Base-by-base conservation (phyloP, 306 rosid genomes). In the Argentina anserina region DNA sequence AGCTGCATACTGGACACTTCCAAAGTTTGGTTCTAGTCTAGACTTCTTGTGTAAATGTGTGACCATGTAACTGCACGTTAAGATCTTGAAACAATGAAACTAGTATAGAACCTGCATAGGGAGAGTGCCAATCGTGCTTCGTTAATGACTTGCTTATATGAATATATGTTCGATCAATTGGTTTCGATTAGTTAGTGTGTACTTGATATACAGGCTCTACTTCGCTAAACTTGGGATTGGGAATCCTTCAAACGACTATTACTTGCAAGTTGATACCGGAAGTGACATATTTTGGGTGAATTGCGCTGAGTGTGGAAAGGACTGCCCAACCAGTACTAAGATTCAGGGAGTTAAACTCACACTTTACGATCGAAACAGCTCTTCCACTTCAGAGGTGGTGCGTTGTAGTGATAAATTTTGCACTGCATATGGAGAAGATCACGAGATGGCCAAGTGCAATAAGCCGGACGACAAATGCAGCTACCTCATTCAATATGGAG, bases 231-330 rank as follows among this genome's bases (percentile, higher is more conserved):
- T 95, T 40, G 86, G 88, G 76, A 81, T 95, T 67, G 99, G 99
- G 36, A 67, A 92, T 75, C 99, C 99, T 77, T 20, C 85, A 40
- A 83, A 78, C 74, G 87, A 90, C 75, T 95, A 63, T 83, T 81
- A 74, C 75, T 95, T 95, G 71, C 97, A 95, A 81, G 97, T 95
- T 74, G 99, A 95, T 60, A 91, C 99, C 17, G 99, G 97, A 71
- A 95, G 99, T 83, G 97, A 91, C 80, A 53, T 81, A 74, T 83
- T 95, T 14, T 95, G 99, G 99, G 90, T 95, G 71, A 95, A 88
- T 77, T 90, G 96, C 78, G 70, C 42, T 10, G 97, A 83, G 72
- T 95, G 99, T 83, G 31, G 62, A 18, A 5, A 14, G 20, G n/a
- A 75, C 25, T 95, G 99, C 79, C 97, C 97, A 15, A 82, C 28